Conservation (phyloP, 148 eudicot genomes). For the Euryodendron excelsum region DNA sequence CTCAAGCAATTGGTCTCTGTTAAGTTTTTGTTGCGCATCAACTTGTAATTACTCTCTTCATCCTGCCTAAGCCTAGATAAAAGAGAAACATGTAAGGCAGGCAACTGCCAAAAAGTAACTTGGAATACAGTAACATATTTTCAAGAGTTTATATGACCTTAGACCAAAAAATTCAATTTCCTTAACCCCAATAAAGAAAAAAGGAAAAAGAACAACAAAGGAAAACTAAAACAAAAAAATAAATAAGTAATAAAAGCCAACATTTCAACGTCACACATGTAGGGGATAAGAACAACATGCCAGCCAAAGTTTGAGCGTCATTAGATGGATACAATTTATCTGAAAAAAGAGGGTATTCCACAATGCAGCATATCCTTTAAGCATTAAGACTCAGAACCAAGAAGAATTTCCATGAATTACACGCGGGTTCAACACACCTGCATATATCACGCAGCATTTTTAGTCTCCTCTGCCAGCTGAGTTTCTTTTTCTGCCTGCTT, state of each 20-base stretch:
- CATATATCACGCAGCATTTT: constrained; percentile 98
- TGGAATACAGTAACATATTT: background rate
- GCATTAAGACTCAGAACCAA: background rate
- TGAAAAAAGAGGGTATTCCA: background rate
- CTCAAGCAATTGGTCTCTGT: background rate
- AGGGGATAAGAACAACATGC: background rate
- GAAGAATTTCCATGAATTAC: constrained; percentile 4
- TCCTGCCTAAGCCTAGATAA: background rate
- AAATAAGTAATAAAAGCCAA: background rate
- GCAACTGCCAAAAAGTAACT: background rate
- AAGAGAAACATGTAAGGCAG: background rate
- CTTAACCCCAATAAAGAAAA: background rate
- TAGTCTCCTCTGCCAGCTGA: constrained; percentile 88
- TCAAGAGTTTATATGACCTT: background rate
- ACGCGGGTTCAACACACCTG: constrained; percentile 54
- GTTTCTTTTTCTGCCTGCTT: constrained; percentile 96
- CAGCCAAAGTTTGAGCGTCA: background rate
- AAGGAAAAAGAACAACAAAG: background rate
- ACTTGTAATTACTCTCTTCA: background rate
- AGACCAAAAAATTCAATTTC: background rate
- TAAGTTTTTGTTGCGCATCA: background rate
- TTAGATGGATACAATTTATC: background rate
- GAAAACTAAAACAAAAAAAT: no score
- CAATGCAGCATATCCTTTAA: background rate
- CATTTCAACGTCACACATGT: background rate